Percentiles rank a stretch among this genome's conserved stretches.
Evolutionary conservation across 805 yeast species (phyloP).

Genomic region (Saturnispora serradocipensis): DNA sequence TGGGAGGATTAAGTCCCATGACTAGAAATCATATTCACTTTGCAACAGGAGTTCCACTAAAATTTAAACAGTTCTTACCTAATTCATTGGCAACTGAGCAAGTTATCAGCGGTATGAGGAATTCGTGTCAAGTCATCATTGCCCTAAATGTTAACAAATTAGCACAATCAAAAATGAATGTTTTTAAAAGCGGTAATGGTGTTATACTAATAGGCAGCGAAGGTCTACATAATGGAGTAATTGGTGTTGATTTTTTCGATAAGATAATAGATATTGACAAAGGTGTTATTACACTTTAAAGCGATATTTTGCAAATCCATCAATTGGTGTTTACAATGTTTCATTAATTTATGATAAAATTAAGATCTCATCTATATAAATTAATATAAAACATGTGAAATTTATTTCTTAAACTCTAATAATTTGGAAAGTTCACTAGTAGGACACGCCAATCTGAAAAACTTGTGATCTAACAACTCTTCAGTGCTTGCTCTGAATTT

Average conservation of each 20-base stretch:
- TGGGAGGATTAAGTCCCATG: conserved; percentile 61
- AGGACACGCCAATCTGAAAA: conserved; percentile 54
- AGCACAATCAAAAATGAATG: conserved; percentile 33
- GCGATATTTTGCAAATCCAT: neutral
- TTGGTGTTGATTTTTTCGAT: conserved; percentile 36
- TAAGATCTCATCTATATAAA: neutral
- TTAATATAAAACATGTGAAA: neutral
- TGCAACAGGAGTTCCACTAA: conserved; percentile 46
- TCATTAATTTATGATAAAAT: neutral
- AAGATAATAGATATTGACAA: conserved; percentile 19
- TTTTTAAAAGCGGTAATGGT: conserved; percentile 61
- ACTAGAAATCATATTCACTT: conserved; percentile 79
- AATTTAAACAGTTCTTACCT: conserved; percentile 14
- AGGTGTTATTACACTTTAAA: conserved; percentile 3
- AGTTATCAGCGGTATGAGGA: conserved; percentile 69
- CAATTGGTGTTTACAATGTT: too few species aligned
- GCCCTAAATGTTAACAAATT: conserved; percentile 50
- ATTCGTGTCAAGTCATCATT: conserved; percentile 47
- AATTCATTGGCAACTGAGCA: neutral
- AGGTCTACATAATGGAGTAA: conserved; percentile 33
- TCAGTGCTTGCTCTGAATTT: conserved; percentile 84
- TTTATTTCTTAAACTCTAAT: conserved; percentile 30
- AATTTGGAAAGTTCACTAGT: conserved; percentile 51
- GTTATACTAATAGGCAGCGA: conserved; percentile 66
- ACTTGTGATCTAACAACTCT: conserved; percentile 72